Base-by-base conservation (phyloP, 306 rosid species). In the Carpinus fangiana region DNA sequence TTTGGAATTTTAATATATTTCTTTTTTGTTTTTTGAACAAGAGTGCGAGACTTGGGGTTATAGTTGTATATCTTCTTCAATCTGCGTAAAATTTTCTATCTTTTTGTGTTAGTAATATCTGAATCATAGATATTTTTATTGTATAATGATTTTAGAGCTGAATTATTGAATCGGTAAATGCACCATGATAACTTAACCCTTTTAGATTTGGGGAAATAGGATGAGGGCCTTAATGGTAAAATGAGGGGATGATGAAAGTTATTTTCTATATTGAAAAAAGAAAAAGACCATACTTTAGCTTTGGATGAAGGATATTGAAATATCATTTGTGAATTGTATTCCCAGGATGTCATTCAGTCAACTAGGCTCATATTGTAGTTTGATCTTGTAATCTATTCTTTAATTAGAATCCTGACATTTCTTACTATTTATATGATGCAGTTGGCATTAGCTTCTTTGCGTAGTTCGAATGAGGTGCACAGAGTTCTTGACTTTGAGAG, bases 381-480 rank as follows among this genome's bases (percentile, higher is more conserved):
- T 38, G 64, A 79, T 66, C 28, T 66, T 28, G 72, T 79, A 17
- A 16, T 71, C 74, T 80, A 55, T 77, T 60, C 73, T 50, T 16
- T 56, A 31, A 17, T 74, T 36, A 36, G 65, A 16, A 38, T 59
- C 73, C 34, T 56, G 50, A 70, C 26, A 28, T 74, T 70, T 21
- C 12, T 55, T 74, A 26, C 43, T 68, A 53, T 71, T 77, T 82
- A 78, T 84, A 57, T 73, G 67, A 52, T 85, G 88, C 88, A 93
- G 97, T 81, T 95, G 80, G 94, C 96, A 21, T 83, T 95, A 87
- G 92, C 99, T 77, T 93, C 93, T 62, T 81, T 93, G 81, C 90
- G 90, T 28, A 85, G 78, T 76, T 88, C 97, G 80, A 88, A 91
- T 85, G 89, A 82, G 79, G 85, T 76, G 74, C 93, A 86, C 73